phyloP scores from a whole-genome alignment of 768 basidiomycete species.

The Pholiota microspora region DNA sequence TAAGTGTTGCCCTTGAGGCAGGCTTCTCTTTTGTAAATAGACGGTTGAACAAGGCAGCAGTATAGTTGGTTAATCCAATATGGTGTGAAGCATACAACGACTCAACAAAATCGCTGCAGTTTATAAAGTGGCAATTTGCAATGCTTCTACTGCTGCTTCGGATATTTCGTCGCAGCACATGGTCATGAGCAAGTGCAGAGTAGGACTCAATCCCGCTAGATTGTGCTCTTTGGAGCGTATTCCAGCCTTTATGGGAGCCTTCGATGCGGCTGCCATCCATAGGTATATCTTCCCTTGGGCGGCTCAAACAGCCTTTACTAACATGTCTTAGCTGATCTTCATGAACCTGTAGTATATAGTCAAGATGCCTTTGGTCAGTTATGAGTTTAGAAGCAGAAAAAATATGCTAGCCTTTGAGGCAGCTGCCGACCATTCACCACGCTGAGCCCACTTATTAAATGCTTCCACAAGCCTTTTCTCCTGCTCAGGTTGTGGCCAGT shows the following conservation, averaged over 20 bases:
- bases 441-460: background rate
- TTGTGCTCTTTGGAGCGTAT: background rate
- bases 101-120: background rate
- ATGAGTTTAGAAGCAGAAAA: no score
- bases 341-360: no score
- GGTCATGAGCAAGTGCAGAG: slow-evolving; percentile 6
- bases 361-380: no score
- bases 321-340: background rate
- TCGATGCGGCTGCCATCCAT: slow-evolving; percentile 13
- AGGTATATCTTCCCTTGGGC: background rate
- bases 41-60: background rate
- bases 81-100: background rate
- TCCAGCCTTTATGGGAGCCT: slow-evolving; percentile 11
- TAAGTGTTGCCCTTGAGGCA: no score
- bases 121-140: background rate
- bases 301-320: slow-evolving; percentile 6
- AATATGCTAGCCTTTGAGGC: slow-evolving; percentile 8
- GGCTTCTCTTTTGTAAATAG: background rate
- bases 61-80: background rate
- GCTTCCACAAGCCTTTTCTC: background rate
- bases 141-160: background rate
- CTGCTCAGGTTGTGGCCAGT: slow-evolving; percentile 7
- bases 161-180: slow-evolving; percentile 10
- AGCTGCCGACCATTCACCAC: slow-evolving; percentile 2
- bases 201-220: slow-evolving; percentile 10